These are phyloP conservation scores for Bipolaris zeicola DNA, from an alignment of 2,329 filamentous ascomycete genomes.

Conservation along the genomic window DNA sequence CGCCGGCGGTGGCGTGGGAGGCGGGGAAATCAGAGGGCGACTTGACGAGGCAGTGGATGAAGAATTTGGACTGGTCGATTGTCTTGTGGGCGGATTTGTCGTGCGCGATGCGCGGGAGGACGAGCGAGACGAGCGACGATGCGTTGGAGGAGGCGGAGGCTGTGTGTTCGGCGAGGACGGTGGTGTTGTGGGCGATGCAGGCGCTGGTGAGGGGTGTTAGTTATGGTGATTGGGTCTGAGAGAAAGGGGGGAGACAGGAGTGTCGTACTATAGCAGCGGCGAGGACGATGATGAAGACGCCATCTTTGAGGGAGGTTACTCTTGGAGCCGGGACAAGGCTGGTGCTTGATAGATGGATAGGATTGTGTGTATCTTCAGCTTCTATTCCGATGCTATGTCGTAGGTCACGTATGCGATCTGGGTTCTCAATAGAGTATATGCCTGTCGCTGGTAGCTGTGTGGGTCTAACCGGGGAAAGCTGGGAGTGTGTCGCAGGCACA, in stretches of 20 bases:
- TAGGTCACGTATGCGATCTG: constrained; percentile 12
- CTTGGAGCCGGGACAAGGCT: not conserved
- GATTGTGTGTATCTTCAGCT: not conserved
- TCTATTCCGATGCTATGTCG: not conserved
- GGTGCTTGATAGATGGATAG: not conserved
- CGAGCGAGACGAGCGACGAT: constrained; percentile 85
- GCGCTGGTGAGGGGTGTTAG: constrained; percentile 61
- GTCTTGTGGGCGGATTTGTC: constrained; percentile 82
- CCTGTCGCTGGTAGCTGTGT: not conserved
- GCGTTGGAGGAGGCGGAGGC: constrained; percentile 81
- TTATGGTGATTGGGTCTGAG: not conserved
- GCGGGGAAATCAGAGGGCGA: constrained; percentile 69
- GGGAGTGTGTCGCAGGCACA: not conserved
- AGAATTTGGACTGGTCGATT: constrained; percentile 87
- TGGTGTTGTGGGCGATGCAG: constrained; percentile 92
- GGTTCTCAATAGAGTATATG: constrained; percentile 13
- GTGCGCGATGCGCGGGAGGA: constrained; percentile 94
- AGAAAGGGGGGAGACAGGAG: not conserved
- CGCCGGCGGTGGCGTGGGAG: constrained; percentile 66
- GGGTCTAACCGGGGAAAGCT: not conserved
- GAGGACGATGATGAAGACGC: constrained; percentile 48
- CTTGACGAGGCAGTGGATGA: constrained; percentile 95
- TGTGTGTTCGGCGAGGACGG: constrained; percentile 92
- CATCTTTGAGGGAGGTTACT: constrained; percentile 31
- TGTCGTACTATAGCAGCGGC: constrained; percentile 48